A percentile compares a stretch with the other conserved stretches of the same genome.
These are phyloP conservation scores for Leishmania arabica DNA, from an alignment of 208 protist species.

Conservation along the genomic window DNA sequence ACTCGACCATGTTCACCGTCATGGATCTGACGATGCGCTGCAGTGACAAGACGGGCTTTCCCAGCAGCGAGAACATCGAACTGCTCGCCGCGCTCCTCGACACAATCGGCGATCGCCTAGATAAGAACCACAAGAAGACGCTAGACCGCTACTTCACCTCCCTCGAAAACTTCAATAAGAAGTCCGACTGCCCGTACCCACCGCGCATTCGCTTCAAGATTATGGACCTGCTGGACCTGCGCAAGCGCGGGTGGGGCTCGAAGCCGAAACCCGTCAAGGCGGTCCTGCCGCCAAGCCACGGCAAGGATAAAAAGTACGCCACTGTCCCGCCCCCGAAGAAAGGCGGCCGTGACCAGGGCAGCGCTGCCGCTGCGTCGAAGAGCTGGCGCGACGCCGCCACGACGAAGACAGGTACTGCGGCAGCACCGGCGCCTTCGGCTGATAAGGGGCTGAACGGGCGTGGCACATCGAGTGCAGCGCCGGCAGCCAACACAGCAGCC, in stretches of 20 bases:
- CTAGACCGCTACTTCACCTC: slow-evolving; percentile 64
- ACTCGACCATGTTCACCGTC: slow-evolving; percentile 72
- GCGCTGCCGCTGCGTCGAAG: slow-evolving; percentile 7
- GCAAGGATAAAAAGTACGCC: slow-evolving; percentile 8
- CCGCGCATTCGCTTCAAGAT: slow-evolving; percentile 89
- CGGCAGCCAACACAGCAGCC: slow-evolving; percentile 1
- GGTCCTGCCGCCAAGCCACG: slow-evolving; percentile 7
- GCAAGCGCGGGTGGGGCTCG: slow-evolving; percentile 44
- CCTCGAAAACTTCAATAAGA: slow-evolving; percentile 51
- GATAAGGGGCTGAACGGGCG: slow-evolving; percentile 14
- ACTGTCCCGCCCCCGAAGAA: slow-evolving; percentile 15
- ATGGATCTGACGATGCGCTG: slow-evolving; percentile 62
- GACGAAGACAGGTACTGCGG: neutral
- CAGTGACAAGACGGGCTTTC: slow-evolving; percentile 43
- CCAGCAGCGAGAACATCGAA: slow-evolving; percentile 78
- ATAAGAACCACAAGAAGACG: slow-evolving; percentile 46
- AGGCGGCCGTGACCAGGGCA: slow-evolving; percentile 11
- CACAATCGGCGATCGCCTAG: slow-evolving; percentile 74
- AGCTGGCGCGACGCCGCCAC: slow-evolving; percentile 15
- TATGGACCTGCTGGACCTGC: slow-evolving; percentile 87
- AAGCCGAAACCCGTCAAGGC: slow-evolving; percentile 39
- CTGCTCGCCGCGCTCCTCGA: slow-evolving; percentile 75
- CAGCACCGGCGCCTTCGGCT: neutral
- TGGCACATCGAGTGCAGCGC: slow-evolving; percentile 8
- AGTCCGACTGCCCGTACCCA: slow-evolving; percentile 59